Evolutionary conservation across 352 stramenopile species (phyloP), one percentile per base, ranked within the genome.

Genomic region (Aphanomyces euteiches): DNA sequence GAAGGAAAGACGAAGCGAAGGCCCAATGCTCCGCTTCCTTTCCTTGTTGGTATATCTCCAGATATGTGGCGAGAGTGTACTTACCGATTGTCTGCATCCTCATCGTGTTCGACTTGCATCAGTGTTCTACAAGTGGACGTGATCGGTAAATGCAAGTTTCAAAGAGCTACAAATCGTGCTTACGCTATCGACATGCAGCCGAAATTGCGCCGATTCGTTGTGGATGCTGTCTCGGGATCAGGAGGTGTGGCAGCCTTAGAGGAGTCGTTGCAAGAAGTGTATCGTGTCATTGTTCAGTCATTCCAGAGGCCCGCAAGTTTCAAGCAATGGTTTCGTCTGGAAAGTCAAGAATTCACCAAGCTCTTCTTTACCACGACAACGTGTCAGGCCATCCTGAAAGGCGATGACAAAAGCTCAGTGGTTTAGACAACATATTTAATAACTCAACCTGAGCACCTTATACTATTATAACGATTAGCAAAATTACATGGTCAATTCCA

Each of bases 401-500:
- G 34, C 5, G 58, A 12, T 19, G 63, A 69, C 21, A 17, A 19
- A 7, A 21, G 17, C 13, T 41, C 12, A 28, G 28, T 28, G 28
- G 28, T 28, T 28, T 28, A 28, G 28, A 28, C 28, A 28, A 28
- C 28, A 28, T 28, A 2, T 28, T 28, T 28, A 28, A 28, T 28
- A 28, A 28, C 28, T 28, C 28, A 28, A 28, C 28, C 28, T 28
- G 28, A 28, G 28, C 28, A 28, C 28, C 28, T 28, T 28, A 28
- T 28, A 28, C 28, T 28, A 28, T 28, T 28, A 28, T 28, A 28
- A 57, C 21, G 47, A 67, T 50, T 50, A 50, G n/a, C 41, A 15
- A 36, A 66, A 66, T 95, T 98, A 99, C 79, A 98, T 99, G 72
- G 96, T 99, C 74, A 99, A 88, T 80, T 98, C 96, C 97, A 99